Base-by-base conservation (phyloP, 192 early-diverging fungal species). In the Neocallimastix lanati region DNA sequence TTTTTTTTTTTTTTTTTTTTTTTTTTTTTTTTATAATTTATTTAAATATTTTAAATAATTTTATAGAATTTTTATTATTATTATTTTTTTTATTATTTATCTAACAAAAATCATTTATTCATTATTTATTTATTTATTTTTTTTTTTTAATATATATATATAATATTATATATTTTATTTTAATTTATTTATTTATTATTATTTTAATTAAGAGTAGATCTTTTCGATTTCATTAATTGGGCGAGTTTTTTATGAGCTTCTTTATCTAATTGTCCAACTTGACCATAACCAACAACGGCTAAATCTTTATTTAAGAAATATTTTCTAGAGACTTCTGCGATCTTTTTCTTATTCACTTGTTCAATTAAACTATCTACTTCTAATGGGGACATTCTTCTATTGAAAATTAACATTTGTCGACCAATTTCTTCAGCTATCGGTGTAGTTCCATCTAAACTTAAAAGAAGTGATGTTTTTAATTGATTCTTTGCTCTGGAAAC, bases 401-500 rank as follows among this genome's bases (percentile, higher is more conserved):
- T 96, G 81, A 92, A 92, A 21, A 94, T 95, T 76, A 99, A 88
- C 81, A 98, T 85, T 85, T 99, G 97, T 84, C 96, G 93, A 78
- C 96, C 97, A 88, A 99, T 97, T 83, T 99, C 97, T 87, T 78
- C 77, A 36, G 94, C 94, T 81, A 98, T 88, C 27, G 97, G 93
- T 2, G 95, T 96, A 81, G 93, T 96, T 40, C 97, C 96, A 83
- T 99, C 96, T 58, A 99, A 88, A 81, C 91, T 86, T 76, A 98
- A 90, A 28, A 99, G 87, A 58, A 99, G 90, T 29, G 91, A 89
- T 7, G 96, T 96, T 90, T 98, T 99, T 82, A 99, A 92, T 87
- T 98, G 96, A 88, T 97, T 95, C 90, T 98, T 98, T 82, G 97
- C 97, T 82, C 96, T 92, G 87, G 95, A 94, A 28, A 99, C 94